Base-by-base conservation (phyloP, 352 stramenopile genomes). In the Globisporangium mamillatum region DNA sequence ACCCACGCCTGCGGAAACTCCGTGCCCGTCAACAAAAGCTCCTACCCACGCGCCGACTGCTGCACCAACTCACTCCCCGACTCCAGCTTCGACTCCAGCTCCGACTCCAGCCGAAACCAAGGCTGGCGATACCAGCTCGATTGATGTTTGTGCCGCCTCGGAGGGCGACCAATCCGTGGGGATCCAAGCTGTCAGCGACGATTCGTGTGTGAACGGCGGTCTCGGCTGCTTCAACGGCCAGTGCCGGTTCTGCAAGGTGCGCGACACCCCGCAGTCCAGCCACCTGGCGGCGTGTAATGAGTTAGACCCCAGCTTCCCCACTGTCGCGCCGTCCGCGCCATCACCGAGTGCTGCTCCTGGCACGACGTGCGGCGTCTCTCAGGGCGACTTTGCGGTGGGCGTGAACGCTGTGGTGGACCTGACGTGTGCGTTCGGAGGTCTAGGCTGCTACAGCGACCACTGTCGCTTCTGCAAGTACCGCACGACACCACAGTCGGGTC, bases 401-500 rank as follows among this genome's bases (percentile, higher is more conserved):
- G 61, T 84, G 32, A 65, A 77, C 24, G 71, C 56, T 4, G 70
- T 82, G 53, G 53, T 63, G 14, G 77, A 81, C 59, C 16, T 54
- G 10, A 67, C 64, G 18, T 84, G 77, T 44, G 65, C 27, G 7
- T 70, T 50, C 3, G 77, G 77, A 22, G 77, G 77, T 16, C 69
- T 84, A 25, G 75, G 75, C 24, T 84, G 77, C 46, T 82, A 66
- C 64, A 74, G 60, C 41, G 59, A 72, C 7, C 22, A 66, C 54
- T 84, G 77, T 32, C 77, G 75, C 29, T 81, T 60, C 64, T 73
- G 68, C 12, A 67, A 64, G 32, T 48, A 50, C 48, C 25, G 46
- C 14, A 38, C 7, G 50, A 57, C 50, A 10, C 20, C 50, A 2
- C 50, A 57, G n/a, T 57, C 22, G 50, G 10, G 2, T 29, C n/a